Base-by-base conservation (phyloP, 225 moss, liverwort and hornwort genomes). In the Bryum argenteum region DNA sequence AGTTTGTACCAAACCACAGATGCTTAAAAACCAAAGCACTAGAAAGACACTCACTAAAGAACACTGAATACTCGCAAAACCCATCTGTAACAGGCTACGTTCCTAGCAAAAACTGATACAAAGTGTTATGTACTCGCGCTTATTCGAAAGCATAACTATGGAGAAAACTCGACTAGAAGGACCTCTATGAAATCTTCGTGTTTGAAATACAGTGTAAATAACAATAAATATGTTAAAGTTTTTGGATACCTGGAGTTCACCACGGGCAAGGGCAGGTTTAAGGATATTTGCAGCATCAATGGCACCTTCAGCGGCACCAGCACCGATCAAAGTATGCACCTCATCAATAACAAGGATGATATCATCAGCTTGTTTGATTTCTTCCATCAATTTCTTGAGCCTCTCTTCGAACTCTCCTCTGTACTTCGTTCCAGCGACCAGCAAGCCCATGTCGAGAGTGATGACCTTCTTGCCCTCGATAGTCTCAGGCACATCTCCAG, bases 381-480 rank as follows among this genome's bases (percentile, higher is more conserved):
- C 96, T 75, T 96, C 96, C 96, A 96, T 96, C 71, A 96, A 64
- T 69, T 96, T 96, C 84, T 96, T 96, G 61, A 96, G 71, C 79
- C 96, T 91, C 78, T 96, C 96, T 66, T 96, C 96, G 58, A 96
- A 96, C 54, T 96, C 96, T 77, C 96, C 96, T 60, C 96, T 84
- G 60, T 96, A 96, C 78, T 96, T 96, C 0, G 96, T 96, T 11
- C 96, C 96, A 11, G 96, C 96, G 15, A 96, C 96, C 70, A 96
- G 79, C 39, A 96, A 83, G 61, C 96, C 96, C 96, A 96, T 96
- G 65, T 96, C 96, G 2, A 96, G 75, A 23, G 96, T 96, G 16
- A 96, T 89, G 56, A 96, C 96, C 87, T 96, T 93, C 85, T 96
- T 96, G 59, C 96, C 96, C 71, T 96, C 93, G 33, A 96, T 90